These are phyloP conservation scores for Nadsonia starkeyi-henricii DNA, from an alignment of 1,139 yeast species.

Conservation along the genomic window DNA sequence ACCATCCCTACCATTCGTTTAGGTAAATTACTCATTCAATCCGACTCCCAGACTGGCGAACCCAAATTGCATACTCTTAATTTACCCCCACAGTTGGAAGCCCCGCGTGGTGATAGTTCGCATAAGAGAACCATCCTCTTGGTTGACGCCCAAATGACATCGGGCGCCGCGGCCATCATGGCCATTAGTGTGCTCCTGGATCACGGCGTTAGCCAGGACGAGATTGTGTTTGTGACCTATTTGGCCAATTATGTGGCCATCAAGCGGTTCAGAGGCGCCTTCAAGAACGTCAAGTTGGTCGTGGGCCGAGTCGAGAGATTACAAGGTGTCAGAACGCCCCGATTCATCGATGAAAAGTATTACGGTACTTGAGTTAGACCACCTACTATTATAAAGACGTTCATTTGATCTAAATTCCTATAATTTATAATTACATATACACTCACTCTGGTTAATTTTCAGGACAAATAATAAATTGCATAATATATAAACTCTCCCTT, in stretches of 20 bases:
- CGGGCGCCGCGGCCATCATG: conserved; percentile 94
- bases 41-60: conserved; percentile 81
- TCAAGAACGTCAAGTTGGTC: conserved; percentile 51
- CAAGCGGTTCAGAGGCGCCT: conserved; percentile 61
- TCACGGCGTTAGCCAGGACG: conserved; percentile 50
- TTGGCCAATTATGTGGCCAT: conserved; percentile 72
- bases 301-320: conserved; percentile 43
- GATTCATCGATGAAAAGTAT: conserved; percentile 66
- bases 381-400: too few relatives aligned
- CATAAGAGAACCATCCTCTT: conserved; percentile 34
- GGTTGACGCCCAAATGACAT: conserved; percentile 75
- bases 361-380: conserved; percentile 44
- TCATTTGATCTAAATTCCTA: too few relatives aligned
- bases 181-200: conserved; percentile 79
- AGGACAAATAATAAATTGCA: too few relatives aligned
- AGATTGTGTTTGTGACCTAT: conserved; percentile 58
- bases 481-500: too few relatives aligned
- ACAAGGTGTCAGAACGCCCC: conserved; percentile 26
- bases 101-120: conserved; percentile 9
- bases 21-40: conserved; percentile 77
- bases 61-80: conserved; percentile 76
- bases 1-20: conserved; percentile 64
- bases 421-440: too few relatives aligned
- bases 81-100: conserved; percentile 31
- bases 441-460: too few relatives aligned